Evolutionary conservation across 192 early-diverging fungal genomes (phyloP).

Genomic region (Coemansia sp.): DNA sequence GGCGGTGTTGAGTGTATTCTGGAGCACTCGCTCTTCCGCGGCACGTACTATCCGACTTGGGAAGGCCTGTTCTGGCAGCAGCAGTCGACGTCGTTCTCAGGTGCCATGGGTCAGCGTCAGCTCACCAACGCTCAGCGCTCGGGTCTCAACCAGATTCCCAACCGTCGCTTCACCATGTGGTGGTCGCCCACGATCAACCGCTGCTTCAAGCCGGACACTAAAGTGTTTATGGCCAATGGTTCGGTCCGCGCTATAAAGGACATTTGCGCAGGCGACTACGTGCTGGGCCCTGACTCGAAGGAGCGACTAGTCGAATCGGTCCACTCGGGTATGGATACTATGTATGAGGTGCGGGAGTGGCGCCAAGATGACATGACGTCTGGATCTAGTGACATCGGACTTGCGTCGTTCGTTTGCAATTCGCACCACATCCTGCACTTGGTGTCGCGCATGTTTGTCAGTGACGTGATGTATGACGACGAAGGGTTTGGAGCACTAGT

Average conservation of each 20-base stretch:
- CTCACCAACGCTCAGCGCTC: conserved; percentile 97
- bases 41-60: conserved; percentile 98
- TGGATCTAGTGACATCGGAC: too few species aligned
- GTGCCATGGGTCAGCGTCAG: conserved; percentile 95
- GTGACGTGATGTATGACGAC: neutral
- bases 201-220: conserved; percentile 49
- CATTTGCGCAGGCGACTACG: conserved; percentile 23
- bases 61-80: conserved; percentile 99
- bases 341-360: conserved; percentile 31
- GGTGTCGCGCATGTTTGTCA: conserved; percentile 2
- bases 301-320: conserved; percentile 24
- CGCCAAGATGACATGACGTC: neutral
- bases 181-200: conserved; percentile 99
- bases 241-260: conserved; percentile 13
- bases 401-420: conserved; percentile 24
- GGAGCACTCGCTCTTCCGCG: conserved; percentile 98
- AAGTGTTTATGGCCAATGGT: conserved; percentile 63
- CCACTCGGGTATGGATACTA: conserved; percentile 25
- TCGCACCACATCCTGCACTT: conserved; percentile 32
- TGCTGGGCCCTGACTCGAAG: conserved; percentile 35
- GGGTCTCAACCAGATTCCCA: conserved; percentile 99
- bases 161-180: conserved; percentile 99
- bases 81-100: conserved; percentile 73
- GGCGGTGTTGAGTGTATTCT: conserved; percentile 99
- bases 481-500: neutral